Conservation (phyloP, 73 alveolate species). For the Paramecium sonneborni region DNA sequence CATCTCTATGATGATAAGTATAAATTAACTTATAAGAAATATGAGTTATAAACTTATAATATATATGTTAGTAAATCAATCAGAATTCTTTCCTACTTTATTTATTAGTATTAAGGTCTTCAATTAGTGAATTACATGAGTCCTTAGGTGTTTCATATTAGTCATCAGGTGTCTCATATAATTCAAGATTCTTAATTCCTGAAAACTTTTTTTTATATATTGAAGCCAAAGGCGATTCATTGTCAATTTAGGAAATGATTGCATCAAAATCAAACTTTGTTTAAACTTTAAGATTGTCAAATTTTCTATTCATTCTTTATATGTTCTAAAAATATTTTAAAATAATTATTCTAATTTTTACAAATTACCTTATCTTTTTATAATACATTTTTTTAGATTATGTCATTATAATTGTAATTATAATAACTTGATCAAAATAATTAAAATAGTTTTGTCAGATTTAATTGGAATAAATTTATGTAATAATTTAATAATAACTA, state of each 20-base stretch:
- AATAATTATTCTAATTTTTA: neutral
- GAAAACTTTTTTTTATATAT: neutral
- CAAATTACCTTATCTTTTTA: neutral
- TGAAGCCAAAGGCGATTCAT: neutral
- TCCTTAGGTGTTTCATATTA: neutral
- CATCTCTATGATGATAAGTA: neutral
- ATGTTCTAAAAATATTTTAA: neutral
- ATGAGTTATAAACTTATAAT: neutral
- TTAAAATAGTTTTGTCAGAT: neutral
- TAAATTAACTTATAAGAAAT: neutral
- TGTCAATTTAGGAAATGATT: neutral
- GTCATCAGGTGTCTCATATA: neutral
- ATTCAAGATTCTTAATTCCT: neutral
- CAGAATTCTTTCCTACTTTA: neutral
- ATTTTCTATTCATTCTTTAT: neutral
- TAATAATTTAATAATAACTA: neutral
- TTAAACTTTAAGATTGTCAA: neutral
- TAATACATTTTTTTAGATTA: neutral
- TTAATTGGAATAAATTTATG: neutral
- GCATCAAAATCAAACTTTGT: neutral
- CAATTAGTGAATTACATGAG: neutral
- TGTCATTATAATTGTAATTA: neutral
- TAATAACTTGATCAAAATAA: neutral
- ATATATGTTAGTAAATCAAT: neutral
- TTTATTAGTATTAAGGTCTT: neutral